Conservation (phyloP, 345 rosid species). For the Lepidium africanum region DNA sequence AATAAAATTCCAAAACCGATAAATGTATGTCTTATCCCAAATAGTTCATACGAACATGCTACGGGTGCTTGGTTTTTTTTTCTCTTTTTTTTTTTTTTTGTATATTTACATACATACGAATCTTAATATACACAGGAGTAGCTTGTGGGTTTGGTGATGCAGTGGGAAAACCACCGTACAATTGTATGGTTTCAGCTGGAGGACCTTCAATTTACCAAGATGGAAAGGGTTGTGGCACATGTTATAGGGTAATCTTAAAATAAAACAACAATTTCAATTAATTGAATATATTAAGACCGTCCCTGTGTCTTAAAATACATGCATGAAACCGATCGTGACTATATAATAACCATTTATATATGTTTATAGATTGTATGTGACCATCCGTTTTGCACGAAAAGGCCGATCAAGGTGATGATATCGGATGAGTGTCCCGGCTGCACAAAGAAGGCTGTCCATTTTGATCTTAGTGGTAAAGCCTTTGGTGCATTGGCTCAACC, state of each 20-base stretch:
- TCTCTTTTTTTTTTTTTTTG: neutral
- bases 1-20: too few relatives aligned
- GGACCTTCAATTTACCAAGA: constrained; percentile 49
- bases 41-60: too few relatives aligned
- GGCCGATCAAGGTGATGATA: constrained; percentile 53
- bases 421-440: constrained; percentile 70
- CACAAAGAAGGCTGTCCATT: constrained; percentile 43
- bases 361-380: constrained; percentile 8
- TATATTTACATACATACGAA: neutral
- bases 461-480: constrained; percentile 68
- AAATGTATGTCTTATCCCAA: too few relatives aligned
- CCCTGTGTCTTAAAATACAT: too few relatives aligned
- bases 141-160: constrained; percentile 55
- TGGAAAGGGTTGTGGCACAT: constrained; percentile 70
- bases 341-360: neutral
- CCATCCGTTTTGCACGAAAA: constrained; percentile 55
- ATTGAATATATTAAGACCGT: too few relatives aligned
- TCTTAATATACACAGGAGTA: constrained; percentile 35
- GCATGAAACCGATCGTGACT: too few relatives aligned
- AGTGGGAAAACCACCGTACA: constrained; percentile 39
- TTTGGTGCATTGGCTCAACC: constrained; percentile 67
- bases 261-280: neutral
- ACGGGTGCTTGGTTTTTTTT: too few relatives aligned
- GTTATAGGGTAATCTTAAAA: constrained; percentile 43
- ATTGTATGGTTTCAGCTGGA: constrained; percentile 51